These are phyloP conservation scores for Suillus placidus DNA, from an alignment of 768 basidiomycete genomes.

Conservation along the genomic window DNA sequence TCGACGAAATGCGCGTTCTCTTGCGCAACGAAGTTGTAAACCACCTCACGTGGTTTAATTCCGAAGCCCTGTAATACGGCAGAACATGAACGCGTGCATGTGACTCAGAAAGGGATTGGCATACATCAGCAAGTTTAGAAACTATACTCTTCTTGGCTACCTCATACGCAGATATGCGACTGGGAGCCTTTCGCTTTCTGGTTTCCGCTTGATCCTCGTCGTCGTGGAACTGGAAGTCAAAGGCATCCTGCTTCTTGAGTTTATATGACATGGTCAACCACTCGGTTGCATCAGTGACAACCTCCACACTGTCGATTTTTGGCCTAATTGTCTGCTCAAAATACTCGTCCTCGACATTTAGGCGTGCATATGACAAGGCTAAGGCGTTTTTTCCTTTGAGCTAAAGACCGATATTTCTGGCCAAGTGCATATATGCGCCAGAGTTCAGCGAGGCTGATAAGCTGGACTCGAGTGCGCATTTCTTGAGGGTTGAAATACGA, in stretches of 20 bases:
- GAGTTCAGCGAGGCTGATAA: slow-evolving; percentile 77
- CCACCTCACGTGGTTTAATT: slow-evolving; percentile 77
- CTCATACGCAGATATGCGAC: slow-evolving; percentile 83
- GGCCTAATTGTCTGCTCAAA: slow-evolving; percentile 71
- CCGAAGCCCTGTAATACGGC: slow-evolving; percentile 69
- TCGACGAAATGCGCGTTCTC: slow-evolving; percentile 70
- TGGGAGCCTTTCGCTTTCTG: slow-evolving; percentile 80
- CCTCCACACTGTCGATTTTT: slow-evolving; percentile 79
- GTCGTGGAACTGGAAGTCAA: slow-evolving; percentile 71
- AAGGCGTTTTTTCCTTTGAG: slow-evolving; percentile 73
- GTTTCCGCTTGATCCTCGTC: slow-evolving; percentile 53
- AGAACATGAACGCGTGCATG: not conserved
- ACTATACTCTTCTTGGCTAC: slow-evolving; percentile 79
- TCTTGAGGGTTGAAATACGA: slow-evolving; percentile 75
- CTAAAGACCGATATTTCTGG: slow-evolving; percentile 84
- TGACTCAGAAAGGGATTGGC: slow-evolving; percentile 22
- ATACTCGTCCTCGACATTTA: slow-evolving; percentile 73
- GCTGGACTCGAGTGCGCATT: slow-evolving; percentile 61
- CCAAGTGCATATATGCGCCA: slow-evolving; percentile 94
- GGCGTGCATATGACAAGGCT: slow-evolving; percentile 62
- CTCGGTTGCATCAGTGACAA: slow-evolving; percentile 87
- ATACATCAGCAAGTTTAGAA: slow-evolving; percentile 77
- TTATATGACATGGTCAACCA: slow-evolving; percentile 90
- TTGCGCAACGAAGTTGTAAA: slow-evolving; percentile 74
- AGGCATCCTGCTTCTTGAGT: slow-evolving; percentile 62